These are phyloP conservation scores for Xylariaceae sp. DNA, from an alignment of 2,329 filamentous ascomycete species.

Conservation along the genomic window DNA sequence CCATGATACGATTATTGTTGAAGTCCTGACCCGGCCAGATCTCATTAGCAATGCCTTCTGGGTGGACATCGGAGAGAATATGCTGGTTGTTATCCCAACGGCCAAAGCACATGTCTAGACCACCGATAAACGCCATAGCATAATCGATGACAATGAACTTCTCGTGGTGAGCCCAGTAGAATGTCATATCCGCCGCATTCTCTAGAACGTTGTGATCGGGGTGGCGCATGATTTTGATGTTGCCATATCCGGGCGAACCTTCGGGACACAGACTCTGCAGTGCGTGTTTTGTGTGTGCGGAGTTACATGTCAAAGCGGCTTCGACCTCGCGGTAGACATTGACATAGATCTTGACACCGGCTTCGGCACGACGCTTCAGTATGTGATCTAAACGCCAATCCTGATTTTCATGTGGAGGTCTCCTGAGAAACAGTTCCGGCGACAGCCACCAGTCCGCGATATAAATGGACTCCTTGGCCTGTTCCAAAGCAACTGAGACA, in stretches of 20 bases:
- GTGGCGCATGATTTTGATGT: slow-evolving; percentile 86
- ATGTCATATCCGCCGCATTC: slow-evolving; percentile 91
- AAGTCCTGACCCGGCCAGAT: slow-evolving; percentile 96
- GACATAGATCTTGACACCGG: slow-evolving; percentile 90
- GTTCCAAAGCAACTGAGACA: slow-evolving; percentile 84
- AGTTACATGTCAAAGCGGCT: slow-evolving; percentile 85
- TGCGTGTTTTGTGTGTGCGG: slow-evolving; percentile 85
- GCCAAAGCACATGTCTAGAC: slow-evolving; percentile 92
- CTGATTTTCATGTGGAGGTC: slow-evolving; percentile 78
- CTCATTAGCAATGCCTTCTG: slow-evolving; percentile 75
- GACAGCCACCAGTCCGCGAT: slow-evolving; percentile 97
- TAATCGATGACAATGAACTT: slow-evolving; percentile 97
- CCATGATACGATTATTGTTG: slow-evolving; percentile 96
- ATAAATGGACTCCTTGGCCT: slow-evolving; percentile 89
- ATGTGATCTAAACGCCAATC: slow-evolving; percentile 85
- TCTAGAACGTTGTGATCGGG: slow-evolving; percentile 94
- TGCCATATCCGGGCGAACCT: slow-evolving; percentile 77
- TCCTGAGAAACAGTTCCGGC: slow-evolving; percentile 79
- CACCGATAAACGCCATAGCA: slow-evolving; percentile 85
- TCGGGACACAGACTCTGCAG: slow-evolving; percentile 76
- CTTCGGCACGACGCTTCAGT: slow-evolving; percentile 84
- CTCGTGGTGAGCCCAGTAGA: slow-evolving; percentile 98
- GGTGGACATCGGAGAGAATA: slow-evolving; percentile 81
- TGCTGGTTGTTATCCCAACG: slow-evolving; percentile 90
- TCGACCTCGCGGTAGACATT: slow-evolving; percentile 88